Conservation (phyloP, 140 eudicot species). For the Senecio squalidus region DNA sequence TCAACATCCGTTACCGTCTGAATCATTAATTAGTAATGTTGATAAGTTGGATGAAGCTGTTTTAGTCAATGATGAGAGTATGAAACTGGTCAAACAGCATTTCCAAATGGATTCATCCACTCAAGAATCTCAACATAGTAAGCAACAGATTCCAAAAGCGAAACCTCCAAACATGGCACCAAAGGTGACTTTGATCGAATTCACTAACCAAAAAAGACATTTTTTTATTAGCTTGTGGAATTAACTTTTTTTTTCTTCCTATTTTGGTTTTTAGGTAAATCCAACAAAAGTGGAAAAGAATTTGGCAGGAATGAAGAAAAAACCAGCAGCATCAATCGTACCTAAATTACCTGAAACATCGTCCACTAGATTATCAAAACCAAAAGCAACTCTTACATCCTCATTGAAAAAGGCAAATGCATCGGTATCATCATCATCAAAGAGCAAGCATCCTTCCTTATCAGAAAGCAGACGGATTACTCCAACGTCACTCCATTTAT, state of each 20-base stretch:
- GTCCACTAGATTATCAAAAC: slow-evolving; percentile 35
- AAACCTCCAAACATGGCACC: slow-evolving; percentile 21
- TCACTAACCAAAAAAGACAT: background rate
- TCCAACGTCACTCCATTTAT: slow-evolving; percentile 68
- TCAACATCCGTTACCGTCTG: background rate
- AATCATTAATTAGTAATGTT: slow-evolving; percentile 9
- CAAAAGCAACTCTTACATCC: slow-evolving; percentile 29
- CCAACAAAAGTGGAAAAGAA: slow-evolving; percentile 40
- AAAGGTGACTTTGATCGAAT: slow-evolving; percentile 40
- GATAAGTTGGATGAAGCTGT: slow-evolving; percentile 28
- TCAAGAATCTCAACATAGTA: slow-evolving; percentile 4
- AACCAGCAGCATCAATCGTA: slow-evolving; percentile 40
- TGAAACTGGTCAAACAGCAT: slow-evolving; percentile 24
- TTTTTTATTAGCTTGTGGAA: background rate
- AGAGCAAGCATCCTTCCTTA: slow-evolving; percentile 30
- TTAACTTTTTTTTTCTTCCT: slow-evolving; percentile 4
- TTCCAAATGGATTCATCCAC: slow-evolving; percentile 19
- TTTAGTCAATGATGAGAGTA: slow-evolving; percentile 33
- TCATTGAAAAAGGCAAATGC: slow-evolving; percentile 40
- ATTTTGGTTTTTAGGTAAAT: slow-evolving; percentile 38
- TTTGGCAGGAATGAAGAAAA: slow-evolving; percentile 32
- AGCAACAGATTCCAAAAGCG: slow-evolving; percentile 22
- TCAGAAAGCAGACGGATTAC: slow-evolving; percentile 37
- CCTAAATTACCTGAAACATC: slow-evolving; percentile 42
- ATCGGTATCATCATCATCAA: slow-evolving; percentile 26